These are phyloP conservation scores for Waltiozyma sp. DNA, from an alignment of 1,139 yeast genomes.

Conservation along the genomic window DNA sequence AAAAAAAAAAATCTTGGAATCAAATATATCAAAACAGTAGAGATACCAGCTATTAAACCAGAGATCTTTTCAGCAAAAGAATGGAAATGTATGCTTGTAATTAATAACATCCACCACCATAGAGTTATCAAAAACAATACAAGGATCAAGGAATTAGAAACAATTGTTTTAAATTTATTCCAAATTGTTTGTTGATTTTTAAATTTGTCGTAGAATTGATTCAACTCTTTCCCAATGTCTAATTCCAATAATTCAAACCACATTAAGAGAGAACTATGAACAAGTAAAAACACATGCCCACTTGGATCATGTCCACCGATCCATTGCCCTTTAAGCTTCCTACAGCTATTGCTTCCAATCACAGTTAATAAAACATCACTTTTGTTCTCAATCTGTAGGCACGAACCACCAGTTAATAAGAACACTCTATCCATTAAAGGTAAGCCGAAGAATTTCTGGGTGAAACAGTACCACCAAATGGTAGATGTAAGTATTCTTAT, in stretches of 20 bases:
- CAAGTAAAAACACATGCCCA: slow-evolving; percentile 79
- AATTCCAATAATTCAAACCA: slow-evolving; percentile 45
- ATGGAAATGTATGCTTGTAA: slow-evolving; percentile 82
- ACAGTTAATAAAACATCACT: too few species aligned
- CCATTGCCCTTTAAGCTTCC: slow-evolving; percentile 64
- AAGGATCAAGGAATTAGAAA: slow-evolving; percentile 8
- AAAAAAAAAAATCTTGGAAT: slow-evolving; percentile 21
- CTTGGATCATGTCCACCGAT: slow-evolving; percentile 92
- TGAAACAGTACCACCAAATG: slow-evolving; percentile 69
- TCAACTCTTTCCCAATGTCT: slow-evolving; percentile 6
- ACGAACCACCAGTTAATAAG: slow-evolving; percentile 71
- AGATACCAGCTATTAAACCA: slow-evolving; percentile 53
- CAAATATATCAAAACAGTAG: slow-evolving; percentile 32
- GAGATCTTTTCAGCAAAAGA: slow-evolving; percentile 61
- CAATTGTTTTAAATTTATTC: too few species aligned
- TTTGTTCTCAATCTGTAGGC: slow-evolving; percentile 25
- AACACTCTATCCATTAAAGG: slow-evolving; percentile 89
- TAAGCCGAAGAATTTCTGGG: slow-evolving; percentile 81
- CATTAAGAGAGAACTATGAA: slow-evolving; percentile 60
- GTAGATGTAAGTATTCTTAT: slow-evolving; percentile 30
- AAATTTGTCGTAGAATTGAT: slow-evolving; percentile 2
- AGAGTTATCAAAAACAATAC: slow-evolving; percentile 35
- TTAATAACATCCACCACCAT: slow-evolving; percentile 84
- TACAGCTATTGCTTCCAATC: slow-evolving; percentile 39
- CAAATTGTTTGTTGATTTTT: slow-evolving; percentile 1